phyloP scores from a whole-genome alignment of 73 alveolate genomes.

The Paramecium tetraurelia region DNA sequence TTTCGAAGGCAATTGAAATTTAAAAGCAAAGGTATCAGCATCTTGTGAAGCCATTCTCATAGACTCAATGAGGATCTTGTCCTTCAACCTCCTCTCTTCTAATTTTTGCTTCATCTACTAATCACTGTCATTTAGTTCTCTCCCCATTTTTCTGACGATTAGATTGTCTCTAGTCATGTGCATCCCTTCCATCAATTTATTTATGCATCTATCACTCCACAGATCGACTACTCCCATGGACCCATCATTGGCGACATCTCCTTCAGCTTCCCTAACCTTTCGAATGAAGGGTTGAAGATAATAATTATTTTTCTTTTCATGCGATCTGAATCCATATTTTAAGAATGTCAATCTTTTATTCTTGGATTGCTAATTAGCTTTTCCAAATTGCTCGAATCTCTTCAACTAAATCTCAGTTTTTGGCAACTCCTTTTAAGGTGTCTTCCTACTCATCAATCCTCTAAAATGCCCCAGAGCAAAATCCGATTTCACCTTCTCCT shows the following conservation, averaged over 20 bases:
- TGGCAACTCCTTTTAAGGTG: not conserved
- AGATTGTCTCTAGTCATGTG: constrained; percentile 28
- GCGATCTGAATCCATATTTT: constrained; percentile 15
- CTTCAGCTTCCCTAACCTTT: not conserved
- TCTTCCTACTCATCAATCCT: not conserved
- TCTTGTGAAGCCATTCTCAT: not conserved
- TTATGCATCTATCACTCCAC: constrained; percentile 36
- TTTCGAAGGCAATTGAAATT: not conserved
- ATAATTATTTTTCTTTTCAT: constrained; percentile 16
- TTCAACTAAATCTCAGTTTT: not conserved
- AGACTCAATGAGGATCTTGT: not conserved
- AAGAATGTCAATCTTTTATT: constrained; percentile 23
- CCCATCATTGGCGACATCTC: constrained; percentile 17
- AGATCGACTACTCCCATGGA: constrained; percentile 46
- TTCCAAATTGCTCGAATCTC: not conserved
- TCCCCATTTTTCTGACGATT: not conserved
- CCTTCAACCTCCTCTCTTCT: not conserved
- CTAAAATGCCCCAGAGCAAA: constrained; percentile 26
- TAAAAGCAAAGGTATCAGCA: not conserved
- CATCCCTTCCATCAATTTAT: constrained; percentile 14
- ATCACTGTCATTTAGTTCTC: not conserved
- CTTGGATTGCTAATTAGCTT: not conserved
- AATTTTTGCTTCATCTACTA: not conserved
- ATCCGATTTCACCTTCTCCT: constrained; percentile 6
- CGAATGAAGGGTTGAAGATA: not conserved